phyloP scores from a whole-genome alignment of 2,329 filamentous ascomycete species.

The Apiospora hydei region DNA sequence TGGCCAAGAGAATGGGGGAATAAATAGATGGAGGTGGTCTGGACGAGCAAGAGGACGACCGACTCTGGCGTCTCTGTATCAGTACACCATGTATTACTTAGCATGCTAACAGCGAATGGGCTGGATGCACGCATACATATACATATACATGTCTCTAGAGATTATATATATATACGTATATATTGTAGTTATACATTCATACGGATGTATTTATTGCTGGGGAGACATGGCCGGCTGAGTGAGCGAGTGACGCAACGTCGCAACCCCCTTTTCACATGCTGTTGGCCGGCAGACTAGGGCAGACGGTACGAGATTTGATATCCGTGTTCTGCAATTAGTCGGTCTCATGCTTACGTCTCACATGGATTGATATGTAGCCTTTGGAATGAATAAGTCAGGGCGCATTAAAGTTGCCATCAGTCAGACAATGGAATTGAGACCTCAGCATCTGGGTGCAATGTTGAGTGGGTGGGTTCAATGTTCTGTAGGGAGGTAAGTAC shows the following conservation, averaged over 20 bases:
- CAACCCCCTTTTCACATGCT: neutral
- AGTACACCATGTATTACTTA: slow-evolving; percentile 4
- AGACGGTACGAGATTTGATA: too few relatives aligned
- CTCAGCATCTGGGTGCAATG: neutral
- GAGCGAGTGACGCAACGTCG: too few relatives aligned
- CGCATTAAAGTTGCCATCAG: neutral
- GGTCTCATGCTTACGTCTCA: neutral
- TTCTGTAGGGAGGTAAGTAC: neutral
- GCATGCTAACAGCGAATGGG: neutral
- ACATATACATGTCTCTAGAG: neutral
- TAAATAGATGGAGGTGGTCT: neutral
- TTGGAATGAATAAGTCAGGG: neutral
- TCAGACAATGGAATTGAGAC: neutral
- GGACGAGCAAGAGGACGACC: neutral
- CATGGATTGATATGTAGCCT: neutral
- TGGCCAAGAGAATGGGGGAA: neutral
- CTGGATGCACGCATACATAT: neutral
- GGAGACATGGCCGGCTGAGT: too few relatives aligned
- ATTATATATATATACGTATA: neutral
- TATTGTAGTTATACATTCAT: too few relatives aligned
- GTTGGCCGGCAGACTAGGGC: too few relatives aligned
- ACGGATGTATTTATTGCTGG: too few relatives aligned
- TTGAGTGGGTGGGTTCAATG: too few relatives aligned
- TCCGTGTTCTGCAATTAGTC: neutral
- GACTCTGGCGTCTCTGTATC: neutral